phyloP scores from a whole-genome alignment of 139 green algal species.

The Diplosphaera chodatii region DNA sequence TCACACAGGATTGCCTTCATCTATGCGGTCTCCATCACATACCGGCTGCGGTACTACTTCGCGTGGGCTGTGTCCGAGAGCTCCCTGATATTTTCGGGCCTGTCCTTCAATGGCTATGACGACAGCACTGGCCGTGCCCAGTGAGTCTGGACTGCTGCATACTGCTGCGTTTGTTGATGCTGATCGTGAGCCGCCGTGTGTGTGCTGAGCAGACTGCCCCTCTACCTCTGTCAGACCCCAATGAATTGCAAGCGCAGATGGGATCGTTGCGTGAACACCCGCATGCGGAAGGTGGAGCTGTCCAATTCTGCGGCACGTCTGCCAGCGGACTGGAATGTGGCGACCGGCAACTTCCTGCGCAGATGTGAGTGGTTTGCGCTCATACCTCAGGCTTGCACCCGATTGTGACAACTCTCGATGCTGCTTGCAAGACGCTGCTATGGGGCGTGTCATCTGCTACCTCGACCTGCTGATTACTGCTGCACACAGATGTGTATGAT shows the following conservation, averaged over 20 bases:
- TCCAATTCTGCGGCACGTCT: constrained; percentile 49
- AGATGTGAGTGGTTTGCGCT: constrained; percentile 29
- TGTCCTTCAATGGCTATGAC: constrained; percentile 55
- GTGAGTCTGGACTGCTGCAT: too few relatives aligned
- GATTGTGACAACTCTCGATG: too few relatives aligned
- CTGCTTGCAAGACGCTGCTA: too few relatives aligned
- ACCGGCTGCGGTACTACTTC: constrained; percentile 68
- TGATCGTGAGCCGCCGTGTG: too few relatives aligned
- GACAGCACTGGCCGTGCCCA: constrained; percentile 1
- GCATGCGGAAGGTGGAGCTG: constrained; percentile 60
- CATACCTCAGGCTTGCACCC: too few relatives aligned
- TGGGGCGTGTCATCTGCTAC: too few relatives aligned
- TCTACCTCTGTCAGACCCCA: too few relatives aligned
- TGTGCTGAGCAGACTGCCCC: too few relatives aligned
- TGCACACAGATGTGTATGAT: constrained; percentile 76
- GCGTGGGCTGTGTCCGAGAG: constrained; percentile 53
- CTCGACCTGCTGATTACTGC: too few relatives aligned
- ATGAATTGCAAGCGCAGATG: too few relatives aligned
- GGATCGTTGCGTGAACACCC: constrained; percentile 66
- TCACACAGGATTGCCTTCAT: constrained; percentile 20
- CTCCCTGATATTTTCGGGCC: constrained; percentile 56
- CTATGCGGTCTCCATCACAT: constrained; percentile 27
- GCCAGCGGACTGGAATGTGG: constrained; percentile 67
- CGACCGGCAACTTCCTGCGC: constrained; percentile 66
- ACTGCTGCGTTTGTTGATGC: too few relatives aligned